Evolutionary conservation across 2,329 filamentous ascomycete genomes (phyloP).

Genomic region (Penicillium freii): DNA sequence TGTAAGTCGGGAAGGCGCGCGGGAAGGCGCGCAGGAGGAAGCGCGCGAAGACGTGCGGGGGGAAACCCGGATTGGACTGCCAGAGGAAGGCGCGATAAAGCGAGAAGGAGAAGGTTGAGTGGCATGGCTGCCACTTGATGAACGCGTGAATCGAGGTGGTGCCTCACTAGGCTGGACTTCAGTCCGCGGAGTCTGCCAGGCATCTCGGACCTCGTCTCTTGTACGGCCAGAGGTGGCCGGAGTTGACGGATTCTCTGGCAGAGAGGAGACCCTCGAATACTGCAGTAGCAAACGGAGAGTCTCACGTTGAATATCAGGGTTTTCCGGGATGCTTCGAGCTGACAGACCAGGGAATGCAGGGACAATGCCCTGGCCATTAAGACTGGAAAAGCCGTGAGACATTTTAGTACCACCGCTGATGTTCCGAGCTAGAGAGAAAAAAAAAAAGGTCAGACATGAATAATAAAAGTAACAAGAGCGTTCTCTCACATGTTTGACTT

Average conservation of each 20-base stretch:
- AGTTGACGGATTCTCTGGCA: neutral
- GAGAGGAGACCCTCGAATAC: neutral
- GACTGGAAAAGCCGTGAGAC: neutral
- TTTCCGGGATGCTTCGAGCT: constrained; percentile 2
- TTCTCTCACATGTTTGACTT: neutral
- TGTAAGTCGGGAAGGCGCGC: neutral
- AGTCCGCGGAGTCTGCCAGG: neutral
- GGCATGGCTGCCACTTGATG: neutral
- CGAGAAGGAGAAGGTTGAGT: neutral
- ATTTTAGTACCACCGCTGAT: neutral
- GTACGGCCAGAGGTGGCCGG: neutral
- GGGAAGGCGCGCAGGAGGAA: neutral
- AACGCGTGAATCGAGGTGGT: neutral
- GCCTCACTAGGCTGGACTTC: neutral
- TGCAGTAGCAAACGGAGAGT: constrained; percentile 1
- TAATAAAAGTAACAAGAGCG: neutral
- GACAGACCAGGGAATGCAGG: constrained; percentile 6
- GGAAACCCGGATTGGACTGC: neutral
- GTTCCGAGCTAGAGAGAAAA: neutral
- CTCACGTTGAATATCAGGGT: constrained; percentile 3
- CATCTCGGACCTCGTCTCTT: neutral
- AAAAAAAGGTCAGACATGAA: neutral
- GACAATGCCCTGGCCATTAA: neutral
- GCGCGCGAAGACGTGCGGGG: neutral
- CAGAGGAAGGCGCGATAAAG: neutral